Evolutionary conservation across 148 eudicot species (phyloP).

Genomic region (Amaranthus palmeri): DNA sequence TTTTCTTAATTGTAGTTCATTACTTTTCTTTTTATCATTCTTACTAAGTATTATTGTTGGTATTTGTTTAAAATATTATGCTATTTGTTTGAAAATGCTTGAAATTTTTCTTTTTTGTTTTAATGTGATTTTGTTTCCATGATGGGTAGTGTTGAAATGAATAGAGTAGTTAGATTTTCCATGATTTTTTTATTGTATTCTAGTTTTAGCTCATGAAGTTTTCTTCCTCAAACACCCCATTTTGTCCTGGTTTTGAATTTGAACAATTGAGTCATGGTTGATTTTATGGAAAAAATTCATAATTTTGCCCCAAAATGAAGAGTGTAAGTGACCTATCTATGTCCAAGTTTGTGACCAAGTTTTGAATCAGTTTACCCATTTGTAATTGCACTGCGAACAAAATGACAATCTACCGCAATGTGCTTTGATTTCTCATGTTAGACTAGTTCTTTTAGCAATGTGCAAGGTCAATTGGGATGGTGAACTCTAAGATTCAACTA

Average conservation of each 20-base stretch:
- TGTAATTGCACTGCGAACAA: too few species aligned
- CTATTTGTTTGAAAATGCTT: not conserved
- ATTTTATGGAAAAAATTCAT: not conserved
- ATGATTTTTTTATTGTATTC: too few species aligned
- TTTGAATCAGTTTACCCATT: not conserved
- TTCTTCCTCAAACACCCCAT: not conserved
- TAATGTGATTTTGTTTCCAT: not conserved
- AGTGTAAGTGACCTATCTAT: not conserved
- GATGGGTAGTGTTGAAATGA: not conserved
- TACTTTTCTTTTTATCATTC: not conserved
- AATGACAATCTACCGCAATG: too few species aligned
- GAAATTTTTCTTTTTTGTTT: not conserved
- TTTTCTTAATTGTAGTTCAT: not conserved
- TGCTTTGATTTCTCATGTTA: not conserved
- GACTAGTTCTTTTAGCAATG: not conserved
- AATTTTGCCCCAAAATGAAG: too few species aligned
- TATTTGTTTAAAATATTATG: not conserved
- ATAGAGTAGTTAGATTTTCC: not conserved
- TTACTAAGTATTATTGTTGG: not conserved
- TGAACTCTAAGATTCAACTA: too few species aligned
- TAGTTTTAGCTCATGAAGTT: too few species aligned
- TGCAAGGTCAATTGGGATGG: too few species aligned
- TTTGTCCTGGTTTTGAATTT: conserved; percentile 8
- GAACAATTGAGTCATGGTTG: not conserved
- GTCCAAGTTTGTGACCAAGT: not conserved